phyloP scores from a whole-genome alignment of 1,139 yeast species.

The Casaregolazyma lundiana region DNA sequence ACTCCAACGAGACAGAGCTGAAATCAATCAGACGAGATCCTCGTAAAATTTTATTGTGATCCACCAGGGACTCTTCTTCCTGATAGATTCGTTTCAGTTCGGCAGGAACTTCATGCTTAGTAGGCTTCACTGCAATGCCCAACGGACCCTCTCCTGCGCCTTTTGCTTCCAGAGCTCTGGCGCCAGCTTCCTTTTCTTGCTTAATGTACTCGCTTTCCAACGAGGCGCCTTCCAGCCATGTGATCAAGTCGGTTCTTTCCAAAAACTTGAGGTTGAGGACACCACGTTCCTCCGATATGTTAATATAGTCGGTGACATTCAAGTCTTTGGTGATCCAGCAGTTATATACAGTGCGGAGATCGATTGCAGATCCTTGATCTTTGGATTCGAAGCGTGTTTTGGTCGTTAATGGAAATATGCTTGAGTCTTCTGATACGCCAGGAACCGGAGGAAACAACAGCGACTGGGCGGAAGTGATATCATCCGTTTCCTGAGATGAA shows the following conservation, averaged over 20 bases:
- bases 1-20: slow-evolving; percentile 64
- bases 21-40: slow-evolving; percentile 71
- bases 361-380: slow-evolving; percentile 36
- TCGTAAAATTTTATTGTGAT: slow-evolving; percentile 76
- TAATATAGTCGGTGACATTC: slow-evolving; percentile 76
- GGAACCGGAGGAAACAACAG: slow-evolving; percentile 23
- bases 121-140: slow-evolving; percentile 11
- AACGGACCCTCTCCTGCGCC: slow-evolving; percentile 15
- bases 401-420: slow-evolving; percentile 36
- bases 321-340: slow-evolving; percentile 77
- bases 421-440: slow-evolving; percentile 19
- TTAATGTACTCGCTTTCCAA: slow-evolving; percentile 29
- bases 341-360: slow-evolving; percentile 63
- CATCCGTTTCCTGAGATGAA: slow-evolving; percentile 17
- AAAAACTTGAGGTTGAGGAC: slow-evolving; percentile 74
- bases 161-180: slow-evolving; percentile 13
- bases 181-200: slow-evolving; percentile 12
- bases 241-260: slow-evolving; percentile 77
- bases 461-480: slow-evolving; percentile 22
- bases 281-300: slow-evolving; percentile 60
- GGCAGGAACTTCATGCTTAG: slow-evolving; percentile 44
- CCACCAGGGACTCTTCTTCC: slow-evolving; percentile 63
- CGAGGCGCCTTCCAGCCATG: slow-evolving; percentile 70
- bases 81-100: slow-evolving; percentile 49
- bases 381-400: slow-evolving; percentile 58